Conservation (phyloP, 495 filamentous ascomycete genomes). For the Opeltia flavorubescens region DNA sequence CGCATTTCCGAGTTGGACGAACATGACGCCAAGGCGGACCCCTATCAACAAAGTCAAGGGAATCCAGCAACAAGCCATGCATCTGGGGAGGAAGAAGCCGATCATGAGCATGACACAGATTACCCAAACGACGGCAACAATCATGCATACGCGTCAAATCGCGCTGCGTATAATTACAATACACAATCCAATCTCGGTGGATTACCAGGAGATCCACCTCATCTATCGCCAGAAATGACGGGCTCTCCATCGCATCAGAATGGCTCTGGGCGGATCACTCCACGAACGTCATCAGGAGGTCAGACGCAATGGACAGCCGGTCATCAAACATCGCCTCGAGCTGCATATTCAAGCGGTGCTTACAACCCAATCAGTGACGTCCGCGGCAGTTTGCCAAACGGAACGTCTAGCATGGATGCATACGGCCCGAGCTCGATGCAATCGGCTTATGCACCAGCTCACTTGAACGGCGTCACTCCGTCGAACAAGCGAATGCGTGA, state of each 20-base stretch:
- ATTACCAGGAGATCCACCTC: conserved; percentile 59
- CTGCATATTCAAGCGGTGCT: conserved; percentile 56
- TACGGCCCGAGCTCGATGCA: conserved; percentile 51
- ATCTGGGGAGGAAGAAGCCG: conserved; percentile 49
- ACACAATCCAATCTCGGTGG: conserved; percentile 47
- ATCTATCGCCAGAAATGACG: conserved; percentile 73
- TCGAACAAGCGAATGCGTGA: conserved; percentile 71
- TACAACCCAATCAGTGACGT: conserved; percentile 88
- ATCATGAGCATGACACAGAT: conserved; percentile 65
- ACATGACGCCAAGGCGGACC: conserved; percentile 54
- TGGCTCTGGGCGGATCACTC: conserved; percentile 76
- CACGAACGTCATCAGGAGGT: conserved; percentile 46
- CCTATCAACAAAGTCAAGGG: conserved; percentile 39
- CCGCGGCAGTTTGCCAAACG: conserved; percentile 52
- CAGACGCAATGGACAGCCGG: conserved; percentile 64
- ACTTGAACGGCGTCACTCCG: conserved; percentile 51
- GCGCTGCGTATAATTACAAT: conserved; percentile 56
- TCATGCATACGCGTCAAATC: conserved; percentile 46
- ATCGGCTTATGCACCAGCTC: conserved; percentile 33
- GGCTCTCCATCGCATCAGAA: conserved; percentile 76
- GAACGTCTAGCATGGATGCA: conserved; percentile 43
- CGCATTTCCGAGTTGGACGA: conserved; percentile 47
- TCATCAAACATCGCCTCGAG: conserved; percentile 69
- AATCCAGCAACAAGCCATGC: conserved; percentile 39
- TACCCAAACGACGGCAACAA: conserved; percentile 60